Evolutionary conservation across 148 eudicot genomes (phyloP), one percentile per base, ranked within the genome.

Genomic region (Spergularia marina): DNA sequence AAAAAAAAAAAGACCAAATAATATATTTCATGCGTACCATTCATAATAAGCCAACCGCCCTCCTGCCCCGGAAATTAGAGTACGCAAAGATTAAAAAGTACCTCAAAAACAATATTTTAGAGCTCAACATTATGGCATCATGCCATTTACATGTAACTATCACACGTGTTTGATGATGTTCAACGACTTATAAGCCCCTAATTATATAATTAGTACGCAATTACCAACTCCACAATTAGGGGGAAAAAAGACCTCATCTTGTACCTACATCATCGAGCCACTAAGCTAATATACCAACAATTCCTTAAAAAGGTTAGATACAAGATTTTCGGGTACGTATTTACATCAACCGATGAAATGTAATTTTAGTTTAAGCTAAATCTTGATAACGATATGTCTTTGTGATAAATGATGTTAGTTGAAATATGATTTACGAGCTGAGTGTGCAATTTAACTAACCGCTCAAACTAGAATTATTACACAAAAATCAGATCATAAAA

Each of bases 91-190:
- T 40, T 5, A 47, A 11, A 21, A 59, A 59, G 4, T 68, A 68
- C 63, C 58, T 55, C 6, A 14, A 64, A 74, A 49, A 52, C 21
- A 64, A 53, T 0, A 14, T 11, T 10, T 51, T 34, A 10, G 36
- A 52, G 51, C 40, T 11, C 30, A 47, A 64, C 71, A 63, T 44
- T 44, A 44, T 71, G 23, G 64, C 71, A 78, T 73, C 73, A 78
- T 74, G 17, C 68, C 49, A 39, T 49, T 15, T 64, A 52, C 23
- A 61, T 63, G 64, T 56, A 70, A 54, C 76, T 71, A 80, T 63
- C 82, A 80, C 82, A 80, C 79, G 82, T 75, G 82, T 80, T 74
- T 75, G 82, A 80, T 80, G 83, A 75, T 80, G 78, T 68, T 61
- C 13, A 16, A 17, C 34, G n/a, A 54, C 49, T 44, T 44, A 44